Conservation (phyloP, 306 rosid genomes). For the Aeschynomene evenia region DNA sequence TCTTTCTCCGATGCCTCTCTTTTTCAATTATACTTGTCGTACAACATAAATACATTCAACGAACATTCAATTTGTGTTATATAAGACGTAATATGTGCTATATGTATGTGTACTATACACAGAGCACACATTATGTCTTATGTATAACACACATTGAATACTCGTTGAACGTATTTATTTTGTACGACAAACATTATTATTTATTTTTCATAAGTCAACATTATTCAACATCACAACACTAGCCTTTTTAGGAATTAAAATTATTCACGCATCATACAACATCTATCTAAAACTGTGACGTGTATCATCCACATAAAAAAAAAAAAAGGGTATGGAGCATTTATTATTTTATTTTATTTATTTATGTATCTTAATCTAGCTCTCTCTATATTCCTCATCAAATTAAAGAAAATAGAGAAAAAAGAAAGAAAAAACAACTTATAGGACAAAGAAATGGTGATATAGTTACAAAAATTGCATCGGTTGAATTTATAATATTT, state of each 20-base stretch:
- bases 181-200: no score
- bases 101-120: no score
- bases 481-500: no score
- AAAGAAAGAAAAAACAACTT: neutral
- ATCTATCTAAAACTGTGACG: neutral
- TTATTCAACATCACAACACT: neutral
- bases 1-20: no score
- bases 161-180: no score
- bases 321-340: neutral
- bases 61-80: no score
- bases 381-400: neutral
- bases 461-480: neutral
- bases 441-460: neutral
- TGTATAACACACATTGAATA: no score
- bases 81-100: no score
- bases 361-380: neutral
- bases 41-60: no score
- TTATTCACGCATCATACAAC: neutral
- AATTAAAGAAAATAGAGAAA: neutral
- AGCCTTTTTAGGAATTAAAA: neutral
- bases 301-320: neutral
- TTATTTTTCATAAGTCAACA: neutral
- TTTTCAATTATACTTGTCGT: no score
- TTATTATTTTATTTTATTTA: no score
- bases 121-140: no score